A percentile compares a stretch with the other conserved stretches of the same genome.
phyloP scores from a whole-genome alignment of 2,329 filamentous ascomycete species.

The Cladosporium phlei region DNA sequence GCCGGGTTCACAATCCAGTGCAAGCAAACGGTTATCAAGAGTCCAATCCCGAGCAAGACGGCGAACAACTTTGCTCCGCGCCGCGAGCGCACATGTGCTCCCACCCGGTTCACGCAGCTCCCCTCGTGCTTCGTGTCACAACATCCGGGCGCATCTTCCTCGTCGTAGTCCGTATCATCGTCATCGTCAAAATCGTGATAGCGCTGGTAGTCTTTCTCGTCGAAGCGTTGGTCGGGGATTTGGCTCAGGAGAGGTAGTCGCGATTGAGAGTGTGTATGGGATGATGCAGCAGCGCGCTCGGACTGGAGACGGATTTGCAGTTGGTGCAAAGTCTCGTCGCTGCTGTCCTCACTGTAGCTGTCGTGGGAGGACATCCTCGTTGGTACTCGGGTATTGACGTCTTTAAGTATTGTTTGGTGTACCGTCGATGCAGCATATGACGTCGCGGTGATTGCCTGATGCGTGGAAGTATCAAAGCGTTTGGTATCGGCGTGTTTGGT shows the following conservation, averaged over 20 bases:
- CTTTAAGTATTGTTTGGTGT: no score
- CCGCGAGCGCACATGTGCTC: background rate
- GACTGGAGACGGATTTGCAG: constrained; percentile 3
- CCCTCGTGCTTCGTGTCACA: background rate
- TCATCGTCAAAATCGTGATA: constrained; percentile 7
- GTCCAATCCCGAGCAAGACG: background rate
- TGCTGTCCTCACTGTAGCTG: constrained; percentile 5
- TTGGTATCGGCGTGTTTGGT: no score
- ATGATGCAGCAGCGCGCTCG: background rate
- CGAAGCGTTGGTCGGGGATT: background rate
- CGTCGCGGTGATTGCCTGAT: background rate
- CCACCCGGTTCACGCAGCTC: background rate
- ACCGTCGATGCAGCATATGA: background rate
- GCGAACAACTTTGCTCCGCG: background rate
- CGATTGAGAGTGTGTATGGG: background rate
- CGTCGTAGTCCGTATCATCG: constrained; percentile 13
- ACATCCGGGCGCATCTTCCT: background rate
- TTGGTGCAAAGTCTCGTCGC: constrained; percentile 1
- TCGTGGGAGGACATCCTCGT: constrained; percentile 5
- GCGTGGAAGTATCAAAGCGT: no score
- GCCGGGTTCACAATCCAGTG: constrained; percentile 6
- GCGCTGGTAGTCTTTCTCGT: background rate
- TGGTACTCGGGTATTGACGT: no score
- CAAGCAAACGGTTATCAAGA: background rate
- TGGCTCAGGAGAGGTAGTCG: background rate